Conservation (phyloP, 768 basidiomycete genomes). For the Calocera cornea region DNA sequence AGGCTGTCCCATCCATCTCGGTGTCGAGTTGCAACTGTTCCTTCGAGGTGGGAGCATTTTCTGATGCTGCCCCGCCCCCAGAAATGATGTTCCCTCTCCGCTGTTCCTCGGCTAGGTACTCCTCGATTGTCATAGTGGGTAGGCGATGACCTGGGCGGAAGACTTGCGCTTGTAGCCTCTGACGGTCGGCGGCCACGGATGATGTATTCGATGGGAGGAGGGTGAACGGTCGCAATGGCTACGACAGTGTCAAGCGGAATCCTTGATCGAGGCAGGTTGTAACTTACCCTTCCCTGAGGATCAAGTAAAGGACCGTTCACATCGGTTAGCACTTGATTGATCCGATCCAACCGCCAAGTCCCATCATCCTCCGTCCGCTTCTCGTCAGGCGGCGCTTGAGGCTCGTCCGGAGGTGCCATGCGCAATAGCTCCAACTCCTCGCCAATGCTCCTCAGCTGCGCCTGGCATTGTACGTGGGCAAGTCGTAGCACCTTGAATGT, state of each 20-base stretch:
- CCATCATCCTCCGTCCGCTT: slow-evolving; percentile 30
- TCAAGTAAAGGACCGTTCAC: slow-evolving; percentile 58
- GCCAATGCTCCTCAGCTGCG: slow-evolving; percentile 50
- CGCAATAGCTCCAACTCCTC: slow-evolving; percentile 62
- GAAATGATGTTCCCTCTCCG: slow-evolving; percentile 75
- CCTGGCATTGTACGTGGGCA: slow-evolving; percentile 51
- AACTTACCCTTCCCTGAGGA: slow-evolving; percentile 56
- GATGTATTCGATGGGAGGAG: slow-evolving; percentile 59
- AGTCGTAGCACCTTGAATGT: slow-evolving; percentile 60
- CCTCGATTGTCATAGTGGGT: slow-evolving; percentile 92
- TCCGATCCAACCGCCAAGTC: slow-evolving; percentile 62
- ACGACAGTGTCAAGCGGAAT: slow-evolving; percentile 9
- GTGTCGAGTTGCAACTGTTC: slow-evolving; percentile 68
- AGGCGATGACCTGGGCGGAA: slow-evolving; percentile 72
- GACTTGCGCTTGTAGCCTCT: slow-evolving; percentile 61
- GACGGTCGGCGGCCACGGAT: slow-evolving; percentile 38
- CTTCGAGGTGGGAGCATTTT: slow-evolving; percentile 51
- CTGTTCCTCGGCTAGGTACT: slow-evolving; percentile 78
- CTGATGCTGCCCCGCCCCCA: slow-evolving; percentile 65
- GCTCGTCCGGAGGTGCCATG: slow-evolving; percentile 37
- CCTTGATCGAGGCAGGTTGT: no score
- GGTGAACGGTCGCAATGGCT: slow-evolving; percentile 87
- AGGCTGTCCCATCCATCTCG: slow-evolving; percentile 67
- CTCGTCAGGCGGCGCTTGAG: slow-evolving; percentile 28
- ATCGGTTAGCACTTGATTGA: slow-evolving; percentile 22